phyloP scores from a whole-genome alignment of 192 early-diverging fungal species.

The Cetraspora pellucida region DNA sequence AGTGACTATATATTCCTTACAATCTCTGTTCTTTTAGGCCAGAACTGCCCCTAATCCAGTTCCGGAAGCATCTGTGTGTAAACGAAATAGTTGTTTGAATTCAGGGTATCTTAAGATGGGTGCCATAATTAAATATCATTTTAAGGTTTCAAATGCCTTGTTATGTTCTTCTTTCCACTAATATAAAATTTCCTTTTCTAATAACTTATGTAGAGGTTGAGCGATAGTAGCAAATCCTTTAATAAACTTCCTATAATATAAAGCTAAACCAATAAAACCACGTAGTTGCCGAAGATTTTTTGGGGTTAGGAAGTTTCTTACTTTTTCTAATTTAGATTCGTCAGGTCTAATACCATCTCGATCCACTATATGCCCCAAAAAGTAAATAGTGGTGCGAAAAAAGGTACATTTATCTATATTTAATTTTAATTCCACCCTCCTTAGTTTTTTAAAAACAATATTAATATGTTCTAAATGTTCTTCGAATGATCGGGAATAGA shows the following conservation, averaged over 20 bases:
- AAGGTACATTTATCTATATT: neutral
- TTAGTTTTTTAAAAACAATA: neutral
- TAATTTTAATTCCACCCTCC: neutral
- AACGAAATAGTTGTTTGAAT: neutral
- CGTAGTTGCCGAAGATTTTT: neutral
- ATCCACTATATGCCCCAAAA: neutral
- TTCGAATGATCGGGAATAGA: constrained; percentile 35
- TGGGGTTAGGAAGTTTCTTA: neutral
- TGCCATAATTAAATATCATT: neutral
- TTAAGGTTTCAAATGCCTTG: neutral
- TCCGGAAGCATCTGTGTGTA: too few relatives aligned
- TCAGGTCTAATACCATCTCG: neutral
- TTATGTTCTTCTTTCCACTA: neutral
- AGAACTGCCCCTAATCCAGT: too few relatives aligned
- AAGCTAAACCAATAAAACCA: neutral
- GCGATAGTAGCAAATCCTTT: neutral
- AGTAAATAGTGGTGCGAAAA: neutral
- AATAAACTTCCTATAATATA: neutral
- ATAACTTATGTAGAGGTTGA: neutral
- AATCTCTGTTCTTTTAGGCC: too few relatives aligned
- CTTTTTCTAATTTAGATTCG: neutral
- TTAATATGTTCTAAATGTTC: constrained; percentile 32
- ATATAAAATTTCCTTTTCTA: neutral
- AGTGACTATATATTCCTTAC: too few relatives aligned
- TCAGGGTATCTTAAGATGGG: neutral